These are phyloP conservation scores for Lycium ferocissimum DNA, from an alignment of 257 asterid species.

Conservation along the genomic window DNA sequence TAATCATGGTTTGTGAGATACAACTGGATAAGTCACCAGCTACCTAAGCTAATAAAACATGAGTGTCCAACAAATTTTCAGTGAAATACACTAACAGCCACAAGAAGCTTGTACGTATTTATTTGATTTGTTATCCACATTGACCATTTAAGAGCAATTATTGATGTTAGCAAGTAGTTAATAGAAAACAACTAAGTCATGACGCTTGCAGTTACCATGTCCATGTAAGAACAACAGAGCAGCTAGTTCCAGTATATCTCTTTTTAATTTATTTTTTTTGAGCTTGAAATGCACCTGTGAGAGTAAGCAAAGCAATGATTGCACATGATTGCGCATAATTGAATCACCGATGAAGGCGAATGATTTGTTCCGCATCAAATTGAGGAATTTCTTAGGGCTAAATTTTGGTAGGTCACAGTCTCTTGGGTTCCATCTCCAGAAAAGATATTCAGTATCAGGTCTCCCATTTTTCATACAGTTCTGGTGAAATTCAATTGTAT, in stretches of 20 bases:
- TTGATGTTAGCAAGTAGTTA: slow-evolving; percentile 20
- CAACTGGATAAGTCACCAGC: slow-evolving; percentile 3
- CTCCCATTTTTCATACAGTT: slow-evolving; percentile 83
- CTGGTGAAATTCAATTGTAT: slow-evolving; percentile 65
- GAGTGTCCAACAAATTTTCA: background rate
- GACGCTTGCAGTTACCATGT: background rate
- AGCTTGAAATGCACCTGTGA: slow-evolving; percentile 61
- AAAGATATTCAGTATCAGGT: slow-evolving; percentile 64
- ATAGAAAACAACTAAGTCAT: background rate
- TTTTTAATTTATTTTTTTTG: background rate
- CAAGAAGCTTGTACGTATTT: background rate
- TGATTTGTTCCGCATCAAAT: slow-evolving; percentile 59
- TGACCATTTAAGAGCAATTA: slow-evolving; percentile 24
- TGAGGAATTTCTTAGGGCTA: slow-evolving; percentile 57
- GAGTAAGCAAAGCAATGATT: slow-evolving; percentile 78
- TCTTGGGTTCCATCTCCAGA: slow-evolving; percentile 86
- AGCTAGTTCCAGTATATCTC: slow-evolving; percentile 11
- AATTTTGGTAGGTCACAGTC: slow-evolving; percentile 64
- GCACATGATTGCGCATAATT: slow-evolving; percentile 83
- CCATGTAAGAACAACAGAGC: background rate
- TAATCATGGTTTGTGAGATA: slow-evolving; percentile 14
- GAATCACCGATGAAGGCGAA: slow-evolving; percentile 84
- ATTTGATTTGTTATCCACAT: background rate
- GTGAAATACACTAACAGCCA: background rate
- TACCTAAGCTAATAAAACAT: background rate